These are phyloP conservation scores for Globisporangium rhizosaccharum DNA, from an alignment of 352 stramenopile genomes.

Conservation along the genomic window DNA sequence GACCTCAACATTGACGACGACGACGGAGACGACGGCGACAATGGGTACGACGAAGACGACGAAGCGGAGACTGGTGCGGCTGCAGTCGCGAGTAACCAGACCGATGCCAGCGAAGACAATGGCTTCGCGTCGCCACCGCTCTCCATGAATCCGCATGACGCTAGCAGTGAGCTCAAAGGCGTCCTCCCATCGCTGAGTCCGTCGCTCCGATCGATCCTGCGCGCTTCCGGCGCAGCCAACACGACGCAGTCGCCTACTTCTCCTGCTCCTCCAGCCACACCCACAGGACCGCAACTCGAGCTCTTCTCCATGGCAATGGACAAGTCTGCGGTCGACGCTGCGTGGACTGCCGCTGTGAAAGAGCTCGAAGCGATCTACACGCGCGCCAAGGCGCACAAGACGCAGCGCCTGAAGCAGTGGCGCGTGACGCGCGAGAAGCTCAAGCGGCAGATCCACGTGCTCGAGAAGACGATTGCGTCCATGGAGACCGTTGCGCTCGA, in stretches of 20 bases:
- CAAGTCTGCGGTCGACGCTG: constrained; percentile 39
- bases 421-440: constrained; percentile 60
- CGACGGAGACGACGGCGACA: constrained; percentile 21
- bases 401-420: constrained; percentile 45
- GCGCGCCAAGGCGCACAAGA: constrained; percentile 33
- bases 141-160: background rate
- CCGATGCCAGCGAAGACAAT: background rate
- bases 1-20: constrained; percentile 23
- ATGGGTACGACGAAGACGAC: constrained; percentile 22
- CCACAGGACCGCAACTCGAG: constrained; percentile 10
- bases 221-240: background rate
- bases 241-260: too few species aligned
- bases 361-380: constrained; percentile 46
- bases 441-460: constrained; percentile 54
- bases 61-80: constrained; percentile 1
- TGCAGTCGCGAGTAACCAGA: constrained; percentile 2
- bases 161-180: constrained; percentile 6
- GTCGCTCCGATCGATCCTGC: constrained; percentile 7
- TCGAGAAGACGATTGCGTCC: constrained; percentile 66
- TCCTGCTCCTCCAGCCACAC: background rate
- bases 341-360: constrained; percentile 44
- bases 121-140: constrained; percentile 5
- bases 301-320: constrained; percentile 44
- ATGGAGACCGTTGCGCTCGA: constrained; percentile 53
- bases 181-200: constrained; percentile 6